Evolutionary conservation across 345 rosid species (phyloP), one percentile per base, ranked within the genome.

Genomic region (Gossypium australe): DNA sequence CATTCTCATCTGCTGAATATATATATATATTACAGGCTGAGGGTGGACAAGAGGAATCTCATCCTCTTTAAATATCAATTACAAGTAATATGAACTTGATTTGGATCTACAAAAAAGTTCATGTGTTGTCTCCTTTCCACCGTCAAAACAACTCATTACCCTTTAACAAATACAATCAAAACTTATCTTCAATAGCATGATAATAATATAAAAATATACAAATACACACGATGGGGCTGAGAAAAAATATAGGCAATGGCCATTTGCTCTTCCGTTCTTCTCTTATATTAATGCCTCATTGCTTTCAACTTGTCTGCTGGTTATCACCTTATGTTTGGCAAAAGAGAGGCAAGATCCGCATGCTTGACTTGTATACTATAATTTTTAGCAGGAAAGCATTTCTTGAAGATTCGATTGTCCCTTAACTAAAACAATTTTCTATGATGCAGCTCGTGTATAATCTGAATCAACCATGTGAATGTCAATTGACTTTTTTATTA

Each of bases 21-120:
- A 69, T 51, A 69, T 69, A 20, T 20, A 69, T 27, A 69, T 27
- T 1, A 51, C 9, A 51, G 44, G 18, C 12, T 67, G n/a, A 49
- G 45, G 45, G 57, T 24, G 27, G 72, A 69, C 72, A 69, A 3
- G 58, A 51, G 72, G 72, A 69, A 69, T 51, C 72, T 51, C 45
- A 49, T 49, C 34, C 41, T 25, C 16, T 48, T 67, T 11, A 67
- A 48, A 48, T 13, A 22, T 48, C 8, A 49, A 24, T 24, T 25
- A 68, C 7, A 48, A 13, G 22, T 49, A 27, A 49, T 24, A 3
- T 68, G 24, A 9, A 13, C 44, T 16, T 49, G 44, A 68, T 68
- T 16, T 68, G 43, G 72, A 68, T 68, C 44, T 49, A 49, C 43
- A 14, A 27, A 27, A 27, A 51, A 4, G 38, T 51, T 69, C 1